Evolutionary conservation across 2,329 filamentous ascomycete genomes (phyloP), one percentile per base, ranked within the genome.

Genomic region (Zalaria obscura): DNA sequence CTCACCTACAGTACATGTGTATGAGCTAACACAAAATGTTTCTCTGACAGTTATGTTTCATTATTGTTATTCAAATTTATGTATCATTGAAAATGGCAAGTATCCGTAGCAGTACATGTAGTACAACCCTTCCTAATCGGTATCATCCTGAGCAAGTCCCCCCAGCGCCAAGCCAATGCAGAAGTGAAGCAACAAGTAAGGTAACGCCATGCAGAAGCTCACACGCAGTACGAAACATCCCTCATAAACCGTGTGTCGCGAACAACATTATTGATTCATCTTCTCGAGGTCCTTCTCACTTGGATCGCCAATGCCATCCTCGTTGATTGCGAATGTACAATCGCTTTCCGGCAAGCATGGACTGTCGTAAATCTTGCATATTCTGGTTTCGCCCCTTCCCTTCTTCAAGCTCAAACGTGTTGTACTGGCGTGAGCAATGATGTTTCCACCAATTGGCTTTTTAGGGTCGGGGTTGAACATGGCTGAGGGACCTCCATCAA

Each of bases 381-480:
- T 85, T 67, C 91, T 77, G 25, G 91, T 98, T 70, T 98, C 91
- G 27, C 76, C 91, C 42, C 91, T 75, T 2, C 91, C 93, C 63
- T 98, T 98, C 69, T 94, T 95, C 58, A 98, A 62, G 55, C 87
- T 95, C 53, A 98, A 73, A 55, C 91, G 75, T 2, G 91, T 98
- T 1, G 91, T 98, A 56, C 86, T 94, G 40, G 91, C 88, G 61
- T 98, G 91, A 3, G 93, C 91, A 58, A 98, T 96, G 51, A 98
- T 98, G 62, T 98, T 96, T 49, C 91, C 91, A 51, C 91, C 91
- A 58, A 98, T 95, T 0, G 91, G 91, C 63, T 98, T 98, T 74
- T 98, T 98, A 5, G 91, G 91, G 56, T 98, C 93, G 0, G 93
- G 91, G 52, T 98, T 98, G 70, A 94, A 98, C 91, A 98, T 98